Conservation (phyloP, 345 rosid genomes). For the Jatropha curcas region DNA sequence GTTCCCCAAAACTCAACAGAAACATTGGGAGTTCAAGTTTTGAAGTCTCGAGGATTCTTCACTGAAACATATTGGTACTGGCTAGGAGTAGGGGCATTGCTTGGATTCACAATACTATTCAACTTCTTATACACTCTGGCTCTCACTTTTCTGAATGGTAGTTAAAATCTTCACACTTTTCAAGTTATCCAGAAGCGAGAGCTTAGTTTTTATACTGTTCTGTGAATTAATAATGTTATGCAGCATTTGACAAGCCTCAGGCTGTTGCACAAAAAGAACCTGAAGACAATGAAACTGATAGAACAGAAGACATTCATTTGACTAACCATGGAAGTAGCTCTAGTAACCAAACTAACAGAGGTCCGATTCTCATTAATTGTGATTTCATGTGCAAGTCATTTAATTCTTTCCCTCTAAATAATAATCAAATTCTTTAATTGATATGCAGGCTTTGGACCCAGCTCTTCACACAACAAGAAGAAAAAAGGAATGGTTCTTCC, state of each 20-base stretch:
- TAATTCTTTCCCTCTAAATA: not conserved
- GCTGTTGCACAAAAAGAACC: constrained; percentile 33
- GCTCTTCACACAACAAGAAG: constrained; percentile 18
- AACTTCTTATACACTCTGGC: constrained; percentile 40
- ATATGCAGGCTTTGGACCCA: not conserved
- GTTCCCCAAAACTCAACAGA: constrained; percentile 26
- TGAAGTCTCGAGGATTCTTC: constrained; percentile 51
- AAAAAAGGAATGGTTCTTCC: constrained; percentile 69
- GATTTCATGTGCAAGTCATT: not conserved
- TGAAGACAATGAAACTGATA: not conserved
- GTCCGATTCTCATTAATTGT: not conserved
- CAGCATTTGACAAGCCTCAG: constrained; percentile 58
- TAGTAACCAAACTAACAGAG: not conserved
- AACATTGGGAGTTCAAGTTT: constrained; percentile 44
- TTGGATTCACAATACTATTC: constrained; percentile 39
- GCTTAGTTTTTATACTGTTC: not conserved
- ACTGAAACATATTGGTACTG: constrained; percentile 62
- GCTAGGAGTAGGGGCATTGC: constrained; percentile 56
- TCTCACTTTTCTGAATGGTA: constrained; percentile 57
- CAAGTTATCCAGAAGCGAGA: not conserved
- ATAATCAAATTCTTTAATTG: not conserved
- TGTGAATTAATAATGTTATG: not conserved
- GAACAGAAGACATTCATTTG: not conserved
- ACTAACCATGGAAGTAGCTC: not conserved
- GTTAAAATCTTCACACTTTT: constrained; percentile 18